Evolutionary conservation across 441 rosid species (phyloP).

Genomic region (Syzygium syzygioides): DNA sequence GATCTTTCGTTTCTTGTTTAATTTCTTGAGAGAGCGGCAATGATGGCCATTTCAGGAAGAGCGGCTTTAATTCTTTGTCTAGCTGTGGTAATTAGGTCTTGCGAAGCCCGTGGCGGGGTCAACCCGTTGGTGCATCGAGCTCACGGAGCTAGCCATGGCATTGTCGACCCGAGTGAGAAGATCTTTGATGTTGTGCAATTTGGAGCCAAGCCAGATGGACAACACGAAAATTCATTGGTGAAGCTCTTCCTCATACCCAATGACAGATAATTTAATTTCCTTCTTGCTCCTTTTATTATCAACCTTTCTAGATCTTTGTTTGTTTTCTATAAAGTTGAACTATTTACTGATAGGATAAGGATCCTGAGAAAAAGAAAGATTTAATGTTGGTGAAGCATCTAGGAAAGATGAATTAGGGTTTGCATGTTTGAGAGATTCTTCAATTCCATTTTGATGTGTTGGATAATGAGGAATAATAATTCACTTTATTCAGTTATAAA

Average conservation of each 20-base stretch:
- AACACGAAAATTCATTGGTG: slow-evolving; percentile 29
- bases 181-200: slow-evolving; percentile 32
- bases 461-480: neutral
- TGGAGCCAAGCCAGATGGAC: slow-evolving; percentile 36
- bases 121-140: neutral
- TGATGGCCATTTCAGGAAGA: slow-evolving; percentile 10
- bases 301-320: neutral
- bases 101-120: neutral
- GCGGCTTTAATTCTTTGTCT: slow-evolving; percentile 22
- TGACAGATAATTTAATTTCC: neutral
- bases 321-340: neutral
- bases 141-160: neutral
- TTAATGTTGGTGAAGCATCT: neutral
- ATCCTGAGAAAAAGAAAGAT: neutral
- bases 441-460: neutral
- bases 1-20: slow-evolving; percentile 3
- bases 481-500: neutral
- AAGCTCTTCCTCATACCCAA: neutral
- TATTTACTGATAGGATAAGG: neutral
- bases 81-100: slow-evolving; percentile 10
- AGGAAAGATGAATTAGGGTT: neutral
- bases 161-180: slow-evolving; percentile 19
- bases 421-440: neutral
- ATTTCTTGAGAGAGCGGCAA: neutral
- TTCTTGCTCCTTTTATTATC: neutral